phyloP scores from a whole-genome alignment of 148 eudicot genomes.

The Chenopodium berlandieri region DNA sequence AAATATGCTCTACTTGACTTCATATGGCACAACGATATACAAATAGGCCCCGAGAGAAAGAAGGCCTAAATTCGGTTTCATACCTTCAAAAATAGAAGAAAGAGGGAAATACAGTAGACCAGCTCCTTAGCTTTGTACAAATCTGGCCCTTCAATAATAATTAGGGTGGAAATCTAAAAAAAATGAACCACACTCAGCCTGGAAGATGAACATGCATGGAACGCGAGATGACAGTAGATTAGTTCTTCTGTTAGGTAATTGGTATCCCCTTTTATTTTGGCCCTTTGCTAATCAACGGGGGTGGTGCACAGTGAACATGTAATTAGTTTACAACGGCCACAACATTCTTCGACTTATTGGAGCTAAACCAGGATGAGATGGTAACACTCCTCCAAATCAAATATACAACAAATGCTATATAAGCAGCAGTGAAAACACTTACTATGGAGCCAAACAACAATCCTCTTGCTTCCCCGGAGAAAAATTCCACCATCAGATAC shows the following conservation, averaged over 20 bases:
- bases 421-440: slow-evolving; percentile 31
- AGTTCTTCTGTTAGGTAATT: background rate
- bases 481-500: slow-evolving; percentile 43
- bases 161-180: background rate
- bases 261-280: background rate
- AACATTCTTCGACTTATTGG: slow-evolving; percentile 17
- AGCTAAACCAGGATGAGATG: slow-evolving; percentile 32
- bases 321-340: slow-evolving; percentile 22
- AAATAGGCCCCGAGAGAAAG: background rate
- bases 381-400: slow-evolving; percentile 38
- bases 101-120: background rate
- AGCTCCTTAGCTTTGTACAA: slow-evolving; percentile 21
- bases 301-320: background rate
- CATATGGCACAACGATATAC: slow-evolving; percentile 16
- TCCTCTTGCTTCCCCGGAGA: slow-evolving; percentile 39
- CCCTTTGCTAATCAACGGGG: background rate
- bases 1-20: slow-evolving; percentile 15
- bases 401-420: slow-evolving; percentile 38
- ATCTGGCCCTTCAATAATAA: slow-evolving; percentile 14
- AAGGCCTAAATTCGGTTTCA: background rate
- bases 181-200: background rate
- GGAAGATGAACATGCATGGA: background rate
- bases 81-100: background rate
- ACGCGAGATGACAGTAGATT: background rate
- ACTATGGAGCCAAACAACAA: slow-evolving; percentile 33